Base-by-base conservation (phyloP, 2,329 filamentous ascomycete species). In the Diplocarpon mali region DNA sequence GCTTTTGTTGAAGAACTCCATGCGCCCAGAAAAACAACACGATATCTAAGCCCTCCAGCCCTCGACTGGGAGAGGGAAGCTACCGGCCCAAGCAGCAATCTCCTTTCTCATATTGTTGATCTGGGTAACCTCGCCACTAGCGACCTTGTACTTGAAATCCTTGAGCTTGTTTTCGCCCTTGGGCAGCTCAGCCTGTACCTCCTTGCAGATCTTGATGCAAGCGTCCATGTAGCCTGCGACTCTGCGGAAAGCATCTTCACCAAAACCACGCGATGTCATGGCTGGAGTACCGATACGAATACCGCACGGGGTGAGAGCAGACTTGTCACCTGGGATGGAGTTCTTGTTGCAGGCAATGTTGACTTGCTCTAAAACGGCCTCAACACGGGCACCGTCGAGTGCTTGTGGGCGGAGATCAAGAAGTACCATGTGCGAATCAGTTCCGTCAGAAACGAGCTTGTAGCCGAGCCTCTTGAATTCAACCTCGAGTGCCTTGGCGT, bases 301-400 rank as follows among this genome's bases (percentile, higher is more conserved):
- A 72, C 92, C 92, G 62, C 82, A 87, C 44, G 92, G 92, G 53
- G 87, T 95, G 56, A 98, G 78, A 39, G 92, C 92, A 47, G 86
- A 94, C 76, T 94, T 95, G 76, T 98, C 92, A 53, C 92, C 92
- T 34, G 92, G 92, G 48, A 95, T 92, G 49, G 86, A 83, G 79
- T 98, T 98, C 81, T 98, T 98, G 81, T 98, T 98, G 78, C 88
- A 94, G 51, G 92, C 89, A 66, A 98, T 94, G 75, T 95, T 94
- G 69, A 95, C 92, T 67, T 93, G 85, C 73, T 98, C 92, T 15
- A 98, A 82, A 48, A 98, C 84, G 51, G 86, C 83, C 76, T 98
- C 92, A 35, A 96, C 85, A 66, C 92, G 87, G 47, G 92, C 92
- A 60, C 92, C 92, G 60, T 98, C 92, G 14, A 98, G 79, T 52